Evolutionary conservation across 345 rosid species (phyloP).

Genomic region (Populus pruinosa): DNA sequence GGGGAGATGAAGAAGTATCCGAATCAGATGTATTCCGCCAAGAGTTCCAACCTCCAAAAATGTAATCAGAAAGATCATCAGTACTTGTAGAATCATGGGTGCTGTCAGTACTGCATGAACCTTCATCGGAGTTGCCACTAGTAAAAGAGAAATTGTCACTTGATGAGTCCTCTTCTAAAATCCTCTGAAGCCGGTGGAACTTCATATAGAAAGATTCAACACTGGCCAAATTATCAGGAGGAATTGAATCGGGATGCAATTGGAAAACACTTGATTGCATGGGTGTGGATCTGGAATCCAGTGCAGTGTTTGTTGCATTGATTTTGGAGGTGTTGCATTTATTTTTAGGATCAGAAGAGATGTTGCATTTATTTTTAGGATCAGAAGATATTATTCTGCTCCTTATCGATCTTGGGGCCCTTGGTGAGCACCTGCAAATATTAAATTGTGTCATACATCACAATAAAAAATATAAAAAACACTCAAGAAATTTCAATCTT

Average conservation of each 20-base stretch:
- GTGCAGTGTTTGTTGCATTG: conserved; percentile 17
- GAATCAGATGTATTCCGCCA: conserved; percentile 52
- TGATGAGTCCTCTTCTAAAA: conserved; percentile 74
- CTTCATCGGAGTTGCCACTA: conserved; percentile 82
- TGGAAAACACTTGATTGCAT: conserved; percentile 21
- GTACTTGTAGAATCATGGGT: conserved; percentile 57
- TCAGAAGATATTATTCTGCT: conserved; percentile 29
- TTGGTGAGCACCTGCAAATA: conserved; percentile 61
- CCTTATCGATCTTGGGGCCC: conserved; percentile 59
- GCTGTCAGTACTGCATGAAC: conserved; percentile 84
- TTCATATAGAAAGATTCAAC: conserved; percentile 62
- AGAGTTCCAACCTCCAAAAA: conserved; percentile 55
- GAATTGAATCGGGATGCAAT: conserved; percentile 26
- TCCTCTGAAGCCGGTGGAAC: conserved; percentile 55
- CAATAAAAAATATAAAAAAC: background rate
- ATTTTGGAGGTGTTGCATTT: conserved; percentile 23
- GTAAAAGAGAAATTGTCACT: conserved; percentile 83
- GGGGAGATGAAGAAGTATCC: conserved; percentile 54
- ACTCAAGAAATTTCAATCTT: background rate
- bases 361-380: too few relatives aligned
- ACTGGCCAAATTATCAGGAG: conserved; percentile 35
- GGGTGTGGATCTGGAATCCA: conserved; percentile 34
- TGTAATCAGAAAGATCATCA: conserved; percentile 73
- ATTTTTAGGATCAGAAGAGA: too few relatives aligned
- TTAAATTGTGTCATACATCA: conserved; percentile 19